Evolutionary conservation across 1,139 yeast genomes (phyloP).

Genomic region (Meyerozyma guilliermondii): DNA sequence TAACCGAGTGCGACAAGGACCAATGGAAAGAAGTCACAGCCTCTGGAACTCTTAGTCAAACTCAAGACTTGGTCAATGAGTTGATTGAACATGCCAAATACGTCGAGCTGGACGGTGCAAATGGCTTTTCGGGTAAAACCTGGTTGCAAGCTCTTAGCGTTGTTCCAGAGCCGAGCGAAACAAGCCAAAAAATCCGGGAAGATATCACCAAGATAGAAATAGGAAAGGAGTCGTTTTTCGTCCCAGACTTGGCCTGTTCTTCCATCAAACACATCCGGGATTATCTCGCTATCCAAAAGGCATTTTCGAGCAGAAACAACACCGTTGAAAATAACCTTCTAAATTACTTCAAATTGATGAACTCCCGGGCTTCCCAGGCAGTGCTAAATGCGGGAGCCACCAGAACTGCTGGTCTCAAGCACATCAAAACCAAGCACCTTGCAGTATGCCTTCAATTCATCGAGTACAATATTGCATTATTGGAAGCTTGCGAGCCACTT

Average conservation of each 20-base stretch:
- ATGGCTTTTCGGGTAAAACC: conserved; percentile 26
- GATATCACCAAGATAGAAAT: conserved; percentile 31
- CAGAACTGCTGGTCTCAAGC: conserved; percentile 66
- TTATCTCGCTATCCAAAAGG: conserved; percentile 44
- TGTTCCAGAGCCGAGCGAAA: conserved; percentile 2
- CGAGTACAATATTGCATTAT: conserved; percentile 33
- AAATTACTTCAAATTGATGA: conserved; percentile 49
- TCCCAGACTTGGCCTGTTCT: conserved; percentile 37
- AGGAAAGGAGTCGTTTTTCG: conserved; percentile 32
- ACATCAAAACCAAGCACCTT: conserved; percentile 70
- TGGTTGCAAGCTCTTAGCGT: conserved; percentile 47
- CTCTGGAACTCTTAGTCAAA: conserved; percentile 13
- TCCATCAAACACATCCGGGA: conserved; percentile 38
- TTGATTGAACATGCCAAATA: conserved; percentile 47
- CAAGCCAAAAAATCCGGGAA: conserved; percentile 8
- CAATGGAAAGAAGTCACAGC: conserved; percentile 66
- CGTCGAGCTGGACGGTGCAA: conserved; percentile 27
- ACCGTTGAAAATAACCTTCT: conserved; percentile 39
- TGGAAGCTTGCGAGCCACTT: conserved; percentile 14
- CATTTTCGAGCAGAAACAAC: conserved; percentile 39
- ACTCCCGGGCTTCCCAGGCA: conserved; percentile 54
- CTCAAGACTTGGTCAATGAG: conserved; percentile 53
- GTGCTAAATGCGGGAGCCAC: conserved; percentile 78
- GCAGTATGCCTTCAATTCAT: conserved; percentile 62
- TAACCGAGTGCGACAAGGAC: conserved; percentile 57